phyloP scores from a whole-genome alignment of 441 rosid genomes.

The Croton setiger region DNA sequence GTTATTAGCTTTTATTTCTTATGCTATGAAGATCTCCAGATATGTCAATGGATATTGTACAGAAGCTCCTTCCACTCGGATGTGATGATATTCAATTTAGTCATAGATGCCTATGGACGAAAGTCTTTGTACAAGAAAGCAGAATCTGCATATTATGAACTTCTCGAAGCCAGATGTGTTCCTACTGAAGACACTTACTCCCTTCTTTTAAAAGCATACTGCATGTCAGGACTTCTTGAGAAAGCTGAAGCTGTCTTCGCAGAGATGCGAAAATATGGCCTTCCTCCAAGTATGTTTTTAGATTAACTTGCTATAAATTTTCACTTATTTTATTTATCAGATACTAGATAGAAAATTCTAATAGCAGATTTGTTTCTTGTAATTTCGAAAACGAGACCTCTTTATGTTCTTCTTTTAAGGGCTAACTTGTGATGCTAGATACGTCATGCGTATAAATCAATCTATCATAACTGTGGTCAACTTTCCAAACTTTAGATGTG shows the following conservation, averaged over 20 bases:
- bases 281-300: slow-evolving; percentile 64
- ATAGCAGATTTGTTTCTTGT: background rate
- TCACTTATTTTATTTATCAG: background rate
- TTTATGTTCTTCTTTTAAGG: background rate
- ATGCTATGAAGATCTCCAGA: slow-evolving; percentile 40
- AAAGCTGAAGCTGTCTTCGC: slow-evolving; percentile 75
- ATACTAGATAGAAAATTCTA: too few species aligned
- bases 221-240: slow-evolving; percentile 49
- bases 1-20: background rate
- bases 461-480: background rate
- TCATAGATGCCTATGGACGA: slow-evolving; percentile 80
- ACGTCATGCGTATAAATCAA: background rate
- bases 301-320: background rate
- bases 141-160: slow-evolving; percentile 61
- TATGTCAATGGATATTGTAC: slow-evolving; percentile 78
- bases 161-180: slow-evolving; percentile 66
- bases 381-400: background rate
- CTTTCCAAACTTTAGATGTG: background rate
- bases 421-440: background rate
- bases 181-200: slow-evolving; percentile 93
- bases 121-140: slow-evolving; percentile 59
- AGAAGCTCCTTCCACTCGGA: slow-evolving; percentile 81
- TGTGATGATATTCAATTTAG: slow-evolving; percentile 81
- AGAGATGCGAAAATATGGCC: slow-evolving; percentile 72
- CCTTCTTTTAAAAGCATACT: slow-evolving; percentile 76